Evolutionary conservation across 495 filamentous ascomycete species (phyloP), one percentile per base, ranked within the genome.

Genomic region (Tuber indicum): DNA sequence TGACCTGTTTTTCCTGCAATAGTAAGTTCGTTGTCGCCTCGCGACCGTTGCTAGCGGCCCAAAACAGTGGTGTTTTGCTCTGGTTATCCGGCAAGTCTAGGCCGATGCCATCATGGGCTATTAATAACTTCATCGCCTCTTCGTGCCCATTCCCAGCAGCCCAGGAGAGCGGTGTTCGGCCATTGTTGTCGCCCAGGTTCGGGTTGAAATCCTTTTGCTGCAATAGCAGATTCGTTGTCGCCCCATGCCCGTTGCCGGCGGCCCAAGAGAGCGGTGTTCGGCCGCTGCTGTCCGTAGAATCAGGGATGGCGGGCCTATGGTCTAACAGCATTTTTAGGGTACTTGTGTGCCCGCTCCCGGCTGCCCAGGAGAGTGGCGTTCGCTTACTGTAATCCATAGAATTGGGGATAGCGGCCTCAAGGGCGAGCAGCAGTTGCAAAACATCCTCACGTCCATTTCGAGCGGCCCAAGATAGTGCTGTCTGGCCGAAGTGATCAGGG

Each of bases 381-480:
- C 42, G 72, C 1, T 42, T 46, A 39, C 52, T n/a, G n/a, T 46
- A 19, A 42, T 72, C 72, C 47, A 26, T n/a, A 26, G 52, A 58
- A 58, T 58, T 26, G 52, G 52, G 52, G 52, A 58, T 58, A 14
- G 52, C 21, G 14, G 52, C 23, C 32, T 43, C 39, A 41, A 70
- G 47, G 23, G 74, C 71, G 70, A 83, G 74, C 7, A 81, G 58
- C 19, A 80, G 69, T 45, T 58, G 69, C 32, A 75, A 23, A 17
- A 58, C 19, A 16, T 52, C 46, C n/a, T 74, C 72, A 45, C 79
- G 46, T 72, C 82, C 81, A 5, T 76, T 72, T 46, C 10, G 1
- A 43, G 83, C 85, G 49, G 77, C 78, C 17, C 16, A 76, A n/a
- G 62, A 73, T 23, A 81, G 74, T 39, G 78, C 76, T 44, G 78